Conservation (phyloP, 2,329 filamentous ascomycete species). For the Thelonectria blattea region DNA sequence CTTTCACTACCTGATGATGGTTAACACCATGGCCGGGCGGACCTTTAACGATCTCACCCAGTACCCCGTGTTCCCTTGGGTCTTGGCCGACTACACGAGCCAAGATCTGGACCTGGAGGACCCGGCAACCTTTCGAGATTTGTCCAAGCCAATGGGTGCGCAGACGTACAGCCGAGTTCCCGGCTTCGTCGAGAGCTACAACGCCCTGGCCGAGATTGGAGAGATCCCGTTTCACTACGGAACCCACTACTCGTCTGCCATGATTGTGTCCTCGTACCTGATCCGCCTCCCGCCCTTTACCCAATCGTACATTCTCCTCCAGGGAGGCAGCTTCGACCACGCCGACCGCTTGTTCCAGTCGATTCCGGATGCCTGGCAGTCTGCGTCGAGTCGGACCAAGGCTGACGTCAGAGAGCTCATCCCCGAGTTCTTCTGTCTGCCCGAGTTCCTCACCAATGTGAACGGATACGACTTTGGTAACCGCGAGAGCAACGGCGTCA, state of each 20-base stretch:
- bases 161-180: slow-evolving; percentile 78
- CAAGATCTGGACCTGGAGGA: slow-evolving; percentile 88
- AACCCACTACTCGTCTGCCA: slow-evolving; percentile 97
- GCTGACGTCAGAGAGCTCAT: slow-evolving; percentile 94
- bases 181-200: slow-evolving; percentile 84
- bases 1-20: slow-evolving; percentile 97
- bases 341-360: slow-evolving; percentile 96
- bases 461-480: slow-evolving; percentile 94
- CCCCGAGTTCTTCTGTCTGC: slow-evolving; percentile 96
- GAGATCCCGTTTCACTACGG: slow-evolving; percentile 96
- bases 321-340: slow-evolving; percentile 96
- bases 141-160: slow-evolving; percentile 96
- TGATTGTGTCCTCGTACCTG: slow-evolving; percentile 97
- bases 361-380: slow-evolving; percentile 87
- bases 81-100: slow-evolving; percentile 93
- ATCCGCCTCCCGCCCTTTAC: slow-evolving; percentile 96
- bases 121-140: slow-evolving; percentile 83
- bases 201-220: slow-evolving; percentile 87
- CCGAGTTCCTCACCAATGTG: slow-evolving; percentile 91
- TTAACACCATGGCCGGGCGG: slow-evolving; percentile 95
- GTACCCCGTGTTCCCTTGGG: slow-evolving; percentile 98
- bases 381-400: slow-evolving; percentile 87
- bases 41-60: slow-evolving; percentile 99
- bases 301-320: slow-evolving; percentile 90
- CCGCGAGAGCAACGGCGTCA: slow-evolving; percentile 78